These are phyloP conservation scores for Xylaria nigripes DNA, from an alignment of 495 filamentous ascomycete genomes.

Conservation along the genomic window DNA sequence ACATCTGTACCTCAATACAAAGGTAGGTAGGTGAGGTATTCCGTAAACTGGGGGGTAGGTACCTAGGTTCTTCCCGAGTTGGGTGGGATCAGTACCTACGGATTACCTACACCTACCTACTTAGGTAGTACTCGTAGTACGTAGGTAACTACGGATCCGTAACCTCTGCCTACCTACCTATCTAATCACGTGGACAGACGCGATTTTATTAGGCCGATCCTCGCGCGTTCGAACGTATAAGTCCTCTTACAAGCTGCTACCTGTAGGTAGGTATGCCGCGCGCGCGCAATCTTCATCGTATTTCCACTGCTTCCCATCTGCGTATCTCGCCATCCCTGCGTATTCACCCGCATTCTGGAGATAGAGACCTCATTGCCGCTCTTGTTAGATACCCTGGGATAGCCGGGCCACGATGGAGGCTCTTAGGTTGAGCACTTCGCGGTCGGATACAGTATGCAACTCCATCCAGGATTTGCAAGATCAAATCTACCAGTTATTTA, in stretches of 20 bases:
- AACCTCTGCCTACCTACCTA: too few relatives aligned
- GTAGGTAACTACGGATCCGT: too few relatives aligned
- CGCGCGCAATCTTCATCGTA: neutral
- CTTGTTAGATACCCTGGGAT: neutral
- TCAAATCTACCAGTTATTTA: constrained; percentile 29
- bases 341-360: neutral
- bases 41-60: too few relatives aligned
- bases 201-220: neutral
- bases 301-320: neutral
- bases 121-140: too few relatives aligned
- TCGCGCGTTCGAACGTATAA: neutral
- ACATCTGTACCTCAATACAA: too few relatives aligned
- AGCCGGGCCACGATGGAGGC: constrained; percentile 27
- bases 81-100: too few relatives aligned
- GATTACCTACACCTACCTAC: too few relatives aligned
- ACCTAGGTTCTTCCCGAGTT: too few relatives aligned
- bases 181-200: neutral
- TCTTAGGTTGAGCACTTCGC: constrained; percentile 22
- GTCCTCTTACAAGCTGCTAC: neutral
- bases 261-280: neutral
- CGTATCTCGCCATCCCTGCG: neutral
- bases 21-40: too few relatives aligned
- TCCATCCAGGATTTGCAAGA: constrained; percentile 35
- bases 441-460: constrained; percentile 26
- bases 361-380: neutral